Evolutionary conservation across 108 stramenopile genomes (phyloP).

Genomic region (Fragilariopsis cylindrus): DNA sequence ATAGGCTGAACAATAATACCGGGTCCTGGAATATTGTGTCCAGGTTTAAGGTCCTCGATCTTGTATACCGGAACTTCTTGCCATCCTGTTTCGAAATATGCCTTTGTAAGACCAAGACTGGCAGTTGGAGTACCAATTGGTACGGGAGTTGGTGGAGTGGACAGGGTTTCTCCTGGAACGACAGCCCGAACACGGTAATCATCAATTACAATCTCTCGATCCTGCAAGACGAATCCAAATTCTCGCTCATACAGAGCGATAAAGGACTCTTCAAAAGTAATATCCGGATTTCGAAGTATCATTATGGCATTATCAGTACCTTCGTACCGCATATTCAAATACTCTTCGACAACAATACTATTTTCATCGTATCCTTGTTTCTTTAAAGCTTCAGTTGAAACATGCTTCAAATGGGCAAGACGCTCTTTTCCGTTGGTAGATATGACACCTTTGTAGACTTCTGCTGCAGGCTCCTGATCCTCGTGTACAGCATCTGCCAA

Average conservation of each 20-base stretch:
- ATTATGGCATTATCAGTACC: slow-evolving; percentile 97
- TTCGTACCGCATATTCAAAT: slow-evolving; percentile 90
- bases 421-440: slow-evolving; percentile 55
- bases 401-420: slow-evolving; percentile 57
- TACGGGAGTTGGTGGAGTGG: slow-evolving; percentile 40
- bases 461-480: slow-evolving; percentile 92
- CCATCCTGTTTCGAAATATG: slow-evolving; percentile 95
- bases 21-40: slow-evolving; percentile 86
- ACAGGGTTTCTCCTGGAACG: slow-evolving; percentile 69
- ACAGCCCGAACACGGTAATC: slow-evolving; percentile 95
- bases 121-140: slow-evolving; percentile 46
- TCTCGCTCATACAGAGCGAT: slow-evolving; percentile 79
- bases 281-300: slow-evolving; percentile 43
- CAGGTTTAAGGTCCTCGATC: slow-evolving; percentile 77
- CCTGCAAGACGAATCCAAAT: slow-evolving; percentile 92
- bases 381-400: slow-evolving; percentile 58
- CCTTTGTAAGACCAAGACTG: slow-evolving; percentile 57
- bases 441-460: slow-evolving; percentile 45
- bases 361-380: slow-evolving; percentile 80
- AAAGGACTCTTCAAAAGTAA: slow-evolving; percentile 70
- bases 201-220: slow-evolving; percentile 89
- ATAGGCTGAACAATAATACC: slow-evolving; percentile 94
- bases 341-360: slow-evolving; percentile 68
- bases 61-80: slow-evolving; percentile 88
- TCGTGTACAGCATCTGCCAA: slow-evolving; percentile 95